Percentiles rank a stretch among this genome's conserved stretches.
These are phyloP conservation scores for Mrakia frigida DNA, from an alignment of 768 basidiomycete genomes.

Conservation along the genomic window DNA sequence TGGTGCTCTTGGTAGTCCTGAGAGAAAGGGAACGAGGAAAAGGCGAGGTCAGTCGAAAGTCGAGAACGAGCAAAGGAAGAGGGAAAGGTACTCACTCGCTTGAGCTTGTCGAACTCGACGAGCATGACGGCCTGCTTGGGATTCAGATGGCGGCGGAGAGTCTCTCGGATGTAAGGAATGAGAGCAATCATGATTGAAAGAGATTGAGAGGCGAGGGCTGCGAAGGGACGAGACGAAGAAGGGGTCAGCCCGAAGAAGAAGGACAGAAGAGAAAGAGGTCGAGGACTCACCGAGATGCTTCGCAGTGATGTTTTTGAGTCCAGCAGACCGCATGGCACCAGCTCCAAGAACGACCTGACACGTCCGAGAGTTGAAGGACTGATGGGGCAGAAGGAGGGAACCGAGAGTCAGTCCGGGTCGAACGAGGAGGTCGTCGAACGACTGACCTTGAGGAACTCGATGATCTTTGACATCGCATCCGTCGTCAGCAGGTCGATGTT, in stretches of 20 bases:
- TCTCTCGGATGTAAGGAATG: constrained; percentile 92
- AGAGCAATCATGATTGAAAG: constrained; percentile 89
- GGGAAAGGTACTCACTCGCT: constrained; percentile 60
- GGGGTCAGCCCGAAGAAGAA: neutral
- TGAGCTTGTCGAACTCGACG: constrained; percentile 96
- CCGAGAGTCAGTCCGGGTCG: neutral
- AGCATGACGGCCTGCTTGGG: constrained; percentile 94
- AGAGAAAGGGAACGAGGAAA: neutral
- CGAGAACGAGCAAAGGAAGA: neutral
- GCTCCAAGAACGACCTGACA: constrained; percentile 98
- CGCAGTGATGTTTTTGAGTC: constrained; percentile 95
- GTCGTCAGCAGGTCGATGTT: constrained; percentile 85
- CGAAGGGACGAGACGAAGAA: constrained; percentile 11
- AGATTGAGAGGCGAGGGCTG: constrained; percentile 92
- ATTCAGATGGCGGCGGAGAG: constrained; percentile 85
- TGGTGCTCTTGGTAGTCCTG: constrained; percentile 99
- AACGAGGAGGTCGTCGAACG: neutral
- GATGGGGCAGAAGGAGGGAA: neutral
- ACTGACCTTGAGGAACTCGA: constrained; percentile 79
- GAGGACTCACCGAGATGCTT: constrained; percentile 78
- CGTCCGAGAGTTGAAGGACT: constrained; percentile 91
- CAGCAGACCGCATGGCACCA: constrained; percentile 97
- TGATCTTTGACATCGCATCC: constrained; percentile 87
- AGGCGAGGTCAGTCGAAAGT: neutral
- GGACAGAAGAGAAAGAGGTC: neutral